Evolutionary conservation across 2,329 filamentous ascomycete species (phyloP).

Genomic region (Didymella lethalis): DNA sequence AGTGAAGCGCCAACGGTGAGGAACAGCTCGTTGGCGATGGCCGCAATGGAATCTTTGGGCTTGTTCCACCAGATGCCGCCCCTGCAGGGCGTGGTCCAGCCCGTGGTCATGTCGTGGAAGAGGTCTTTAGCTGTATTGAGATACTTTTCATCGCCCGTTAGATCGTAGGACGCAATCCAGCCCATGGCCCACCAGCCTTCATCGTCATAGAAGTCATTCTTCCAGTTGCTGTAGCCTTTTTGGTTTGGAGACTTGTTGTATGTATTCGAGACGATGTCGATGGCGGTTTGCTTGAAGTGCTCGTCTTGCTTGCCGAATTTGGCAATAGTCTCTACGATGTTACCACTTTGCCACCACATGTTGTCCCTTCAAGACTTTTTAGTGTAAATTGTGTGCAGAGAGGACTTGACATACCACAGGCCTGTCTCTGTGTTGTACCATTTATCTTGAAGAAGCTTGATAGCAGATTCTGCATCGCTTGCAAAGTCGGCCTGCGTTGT

Average conservation of each 20-base stretch:
- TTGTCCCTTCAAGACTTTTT: constrained; percentile 23
- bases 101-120: constrained; percentile 65
- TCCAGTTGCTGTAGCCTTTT: constrained; percentile 48
- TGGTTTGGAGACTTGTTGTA: constrained; percentile 43
- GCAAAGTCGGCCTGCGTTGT: constrained; percentile 35
- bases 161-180: constrained; percentile 65
- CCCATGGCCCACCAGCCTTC: constrained; percentile 71
- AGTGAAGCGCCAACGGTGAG: constrained; percentile 62
- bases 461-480: constrained; percentile 37
- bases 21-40: constrained; percentile 67
- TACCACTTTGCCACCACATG: constrained; percentile 52
- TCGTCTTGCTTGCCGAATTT: constrained; percentile 41
- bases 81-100: constrained; percentile 57
- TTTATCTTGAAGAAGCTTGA: constrained; percentile 42
- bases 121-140: constrained; percentile 62
- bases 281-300: constrained; percentile 39
- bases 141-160: constrained; percentile 61
- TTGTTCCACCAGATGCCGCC: constrained; percentile 67
- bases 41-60: constrained; percentile 60
- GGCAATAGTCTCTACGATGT: constrained; percentile 47
- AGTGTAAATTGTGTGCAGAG: background rate
- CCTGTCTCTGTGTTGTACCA: constrained; percentile 47
- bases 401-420: constrained; percentile 37
- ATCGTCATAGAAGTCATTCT: constrained; percentile 67
- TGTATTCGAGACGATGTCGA: constrained; percentile 45